phyloP scores from a whole-genome alignment of 2,329 filamentous ascomycete genomes.

The Talaromyces sp. region DNA sequence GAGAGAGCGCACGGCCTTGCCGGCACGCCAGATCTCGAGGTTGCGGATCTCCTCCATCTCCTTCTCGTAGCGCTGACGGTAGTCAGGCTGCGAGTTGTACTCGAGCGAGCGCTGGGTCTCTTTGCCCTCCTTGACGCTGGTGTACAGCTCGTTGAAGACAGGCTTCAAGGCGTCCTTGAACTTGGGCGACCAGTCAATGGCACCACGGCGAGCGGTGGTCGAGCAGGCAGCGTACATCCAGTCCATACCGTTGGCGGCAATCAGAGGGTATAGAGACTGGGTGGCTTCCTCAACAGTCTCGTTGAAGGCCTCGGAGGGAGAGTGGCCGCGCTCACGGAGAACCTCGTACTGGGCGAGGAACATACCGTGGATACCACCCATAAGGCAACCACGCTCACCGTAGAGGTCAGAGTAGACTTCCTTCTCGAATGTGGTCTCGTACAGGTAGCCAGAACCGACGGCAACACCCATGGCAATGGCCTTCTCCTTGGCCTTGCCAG shows the following conservation, averaged over 20 bases:
- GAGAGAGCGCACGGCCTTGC: slow-evolving; percentile 89
- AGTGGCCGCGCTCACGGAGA: slow-evolving; percentile 96
- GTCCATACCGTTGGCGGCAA: slow-evolving; percentile 97
- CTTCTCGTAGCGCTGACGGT: slow-evolving; percentile 93
- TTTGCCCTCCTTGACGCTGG: slow-evolving; percentile 80
- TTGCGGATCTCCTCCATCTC: slow-evolving; percentile 98
- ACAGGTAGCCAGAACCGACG: slow-evolving; percentile 96
- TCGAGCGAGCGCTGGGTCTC: slow-evolving; percentile 96
- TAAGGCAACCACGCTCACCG: slow-evolving; percentile 98
- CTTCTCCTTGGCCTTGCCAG: slow-evolving; percentile 96
- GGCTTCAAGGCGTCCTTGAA: slow-evolving; percentile 99
- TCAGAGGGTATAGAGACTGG: slow-evolving; percentile 94
- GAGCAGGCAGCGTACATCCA: slow-evolving; percentile 99
- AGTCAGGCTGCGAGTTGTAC: slow-evolving; percentile 93
- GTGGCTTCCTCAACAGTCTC: slow-evolving; percentile 99
- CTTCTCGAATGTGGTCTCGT: slow-evolving; percentile 99
- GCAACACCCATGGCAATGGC: slow-evolving; percentile 94
- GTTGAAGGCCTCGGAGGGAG: slow-evolving; percentile 98
- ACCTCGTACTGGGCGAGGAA: slow-evolving; percentile 99
- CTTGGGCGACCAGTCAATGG: slow-evolving; percentile 94
- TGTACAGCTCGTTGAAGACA: slow-evolving; percentile 96
- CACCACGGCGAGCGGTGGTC: slow-evolving; percentile 94
- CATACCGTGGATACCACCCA: slow-evolving; percentile 99
- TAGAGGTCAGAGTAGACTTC: slow-evolving; percentile 99
- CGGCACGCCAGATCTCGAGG: slow-evolving; percentile 98